Evolutionary conservation across 2,329 filamentous ascomycete species (phyloP), one percentile per base, ranked within the genome.

Genomic region (Penicillium digitatum): DNA sequence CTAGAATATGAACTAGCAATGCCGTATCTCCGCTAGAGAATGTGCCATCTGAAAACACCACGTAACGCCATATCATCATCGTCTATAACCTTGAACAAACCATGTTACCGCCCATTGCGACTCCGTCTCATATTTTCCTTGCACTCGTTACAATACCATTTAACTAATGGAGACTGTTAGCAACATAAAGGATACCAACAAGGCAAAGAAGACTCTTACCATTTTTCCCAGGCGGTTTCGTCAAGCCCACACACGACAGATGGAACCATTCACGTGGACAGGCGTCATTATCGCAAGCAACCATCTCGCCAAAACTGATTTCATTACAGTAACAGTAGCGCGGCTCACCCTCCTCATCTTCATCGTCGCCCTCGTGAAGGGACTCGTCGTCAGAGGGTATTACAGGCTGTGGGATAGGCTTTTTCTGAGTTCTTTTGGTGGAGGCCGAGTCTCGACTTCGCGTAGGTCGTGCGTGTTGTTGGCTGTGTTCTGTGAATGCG

Each of bases 241-340:
- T 88, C 65, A 94, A 74, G 26, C 89, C 89, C 29, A 90, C 89
- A 71, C 89, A 94, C 47, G 86, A 87, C 47, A 94, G 75, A 78
- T 92, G 89, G 76, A 92, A 93, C 89, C 89, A 92, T 72, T 92
- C 88, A 58, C 84, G 81, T 62, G 83, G 81, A 73, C 89, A 92
- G 46, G 83, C 82, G 56, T 87, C 82, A 8, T 84, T 85, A 69
- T 92, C 89, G 67, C 88, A 92, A 2, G 87, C 89, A 40, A 92
- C 87, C 89, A 92, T 92, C 74, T 90, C 88, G 20, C 89, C 88
- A 67, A 90, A 92, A 66, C 87, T 90, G 52, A 90, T 85, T 45
- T 86, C 82, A 63, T 90, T 87, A 71, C 89, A 91, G 73, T 89
- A 89, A 72, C 89, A 90, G 71, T 92, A 92, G 14, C 84, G 79